phyloP scores from a whole-genome alignment of 2,329 filamentous ascomycete species.

The Bimuria novae-zelandiae region DNA sequence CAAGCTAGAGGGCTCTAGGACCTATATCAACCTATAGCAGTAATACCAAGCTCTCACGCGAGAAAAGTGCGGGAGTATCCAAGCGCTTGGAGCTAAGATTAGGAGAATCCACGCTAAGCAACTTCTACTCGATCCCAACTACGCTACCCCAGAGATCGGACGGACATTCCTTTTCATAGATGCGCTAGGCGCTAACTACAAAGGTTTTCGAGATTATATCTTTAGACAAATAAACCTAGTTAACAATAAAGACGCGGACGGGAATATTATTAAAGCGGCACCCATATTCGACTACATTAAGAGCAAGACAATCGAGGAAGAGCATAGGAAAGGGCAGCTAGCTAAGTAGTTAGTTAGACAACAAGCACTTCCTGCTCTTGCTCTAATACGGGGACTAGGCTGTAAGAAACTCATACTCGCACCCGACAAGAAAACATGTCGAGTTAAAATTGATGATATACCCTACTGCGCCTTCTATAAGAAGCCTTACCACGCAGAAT shows the following conservation, averaged over 20 bases:
- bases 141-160: background rate
- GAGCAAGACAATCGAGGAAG: slow-evolving; percentile 10
- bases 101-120: slow-evolving; percentile 3
- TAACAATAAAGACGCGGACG: slow-evolving; percentile 9
- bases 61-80: background rate
- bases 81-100: slow-evolving; percentile 3
- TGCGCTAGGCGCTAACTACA: background rate
- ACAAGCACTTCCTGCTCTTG: background rate
- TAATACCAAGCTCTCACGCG: background rate
- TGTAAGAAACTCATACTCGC: slow-evolving; percentile 5
- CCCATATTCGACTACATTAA: slow-evolving; percentile 13
- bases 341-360: background rate
- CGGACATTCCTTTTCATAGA: background rate
- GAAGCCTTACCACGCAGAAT: background rate
- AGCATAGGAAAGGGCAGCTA: slow-evolving; percentile 8
- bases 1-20: background rate
- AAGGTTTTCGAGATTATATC: background rate
- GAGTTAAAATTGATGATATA: background rate
- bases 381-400: background rate
- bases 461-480: background rate
- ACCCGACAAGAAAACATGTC: background rate
- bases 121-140: background rate
- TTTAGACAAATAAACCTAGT: background rate
- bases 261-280: slow-evolving; percentile 10
- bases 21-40: background rate